Evolutionary conservation across 2,329 filamentous ascomycete genomes (phyloP).

Genomic region (Neophaeococcomyces mojaviensis): DNA sequence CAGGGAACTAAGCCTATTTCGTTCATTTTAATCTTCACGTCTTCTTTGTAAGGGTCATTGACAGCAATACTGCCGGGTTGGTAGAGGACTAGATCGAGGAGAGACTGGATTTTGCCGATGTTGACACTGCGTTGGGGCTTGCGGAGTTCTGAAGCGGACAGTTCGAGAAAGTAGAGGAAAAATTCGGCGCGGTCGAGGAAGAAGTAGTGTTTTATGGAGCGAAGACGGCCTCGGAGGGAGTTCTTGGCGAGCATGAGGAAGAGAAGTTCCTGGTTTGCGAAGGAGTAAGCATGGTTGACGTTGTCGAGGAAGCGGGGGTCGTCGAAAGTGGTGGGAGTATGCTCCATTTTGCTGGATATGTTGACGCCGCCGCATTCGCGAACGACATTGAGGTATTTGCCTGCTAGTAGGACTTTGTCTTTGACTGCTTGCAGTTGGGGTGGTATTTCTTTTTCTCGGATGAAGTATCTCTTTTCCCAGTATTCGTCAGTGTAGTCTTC

Average conservation of each 20-base stretch:
- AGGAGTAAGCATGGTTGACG: conserved; percentile 87
- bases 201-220: conserved; percentile 96
- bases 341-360: conserved; percentile 71
- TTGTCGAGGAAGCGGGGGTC: conserved; percentile 90
- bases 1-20: conserved; percentile 87
- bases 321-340: conserved; percentile 88
- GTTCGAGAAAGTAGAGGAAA: conserved; percentile 94
- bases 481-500: conserved; percentile 99
- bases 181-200: conserved; percentile 97
- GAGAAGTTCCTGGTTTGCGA: conserved; percentile 89
- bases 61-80: conserved; percentile 92
- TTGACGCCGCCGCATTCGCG: conserved; percentile 95
- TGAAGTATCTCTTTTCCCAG: conserved; percentile 95
- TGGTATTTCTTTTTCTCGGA: conserved; percentile 83
- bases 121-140: conserved; percentile 87
- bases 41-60: conserved; percentile 94
- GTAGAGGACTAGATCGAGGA: conserved; percentile 92
- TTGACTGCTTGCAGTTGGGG: conserved; percentile 86
- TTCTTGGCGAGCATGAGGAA: conserved; percentile 88
- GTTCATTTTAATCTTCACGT: conserved; percentile 96
- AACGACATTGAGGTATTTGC: conserved; percentile 97
- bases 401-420: conserved; percentile 88
- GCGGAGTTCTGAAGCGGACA: conserved; percentile 79
- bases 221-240: conserved; percentile 74
- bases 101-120: conserved; percentile 82